These are phyloP conservation scores for Prunella vulgaris DNA, from an alignment of 257 asterid genomes.

Conservation along the genomic window DNA sequence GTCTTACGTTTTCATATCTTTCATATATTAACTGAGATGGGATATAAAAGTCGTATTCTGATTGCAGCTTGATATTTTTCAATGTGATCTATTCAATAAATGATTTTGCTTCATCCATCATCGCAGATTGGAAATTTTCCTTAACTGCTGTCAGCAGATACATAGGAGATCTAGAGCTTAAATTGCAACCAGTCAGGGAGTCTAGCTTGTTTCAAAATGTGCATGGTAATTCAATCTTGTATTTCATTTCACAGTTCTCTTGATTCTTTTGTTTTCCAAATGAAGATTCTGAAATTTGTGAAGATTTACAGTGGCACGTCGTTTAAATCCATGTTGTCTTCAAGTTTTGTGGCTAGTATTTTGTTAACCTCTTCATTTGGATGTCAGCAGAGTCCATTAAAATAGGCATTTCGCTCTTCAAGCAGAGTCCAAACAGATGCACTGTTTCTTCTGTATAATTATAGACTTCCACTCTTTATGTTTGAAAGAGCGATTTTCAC, in stretches of 20 bases:
- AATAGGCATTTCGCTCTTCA: too few relatives aligned
- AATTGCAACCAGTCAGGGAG: constrained; percentile 22
- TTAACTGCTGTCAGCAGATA: not conserved
- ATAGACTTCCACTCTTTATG: not conserved
- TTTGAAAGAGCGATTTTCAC: not conserved
- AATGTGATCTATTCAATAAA: not conserved
- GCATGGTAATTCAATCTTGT: constrained; percentile 12
- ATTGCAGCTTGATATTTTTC: not conserved
- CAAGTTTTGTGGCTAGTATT: not conserved
- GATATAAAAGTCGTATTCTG: not conserved
- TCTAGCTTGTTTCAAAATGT: constrained; percentile 8
- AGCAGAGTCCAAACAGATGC: not conserved
- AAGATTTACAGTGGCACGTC: not conserved
- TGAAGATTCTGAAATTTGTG: not conserved
- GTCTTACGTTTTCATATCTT: too few relatives aligned
- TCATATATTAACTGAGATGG: too few relatives aligned
- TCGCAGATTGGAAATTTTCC: constrained; percentile 11
- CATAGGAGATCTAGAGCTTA: not conserved
- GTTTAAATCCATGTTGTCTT: not conserved
- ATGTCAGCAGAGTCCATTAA: not conserved
- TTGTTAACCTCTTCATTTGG: not conserved
- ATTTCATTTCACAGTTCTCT: not conserved
- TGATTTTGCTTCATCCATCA: not conserved
- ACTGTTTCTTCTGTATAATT: not conserved
- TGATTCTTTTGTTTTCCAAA: not conserved